Conservation (phyloP, 2,329 filamentous ascomycete species). For the Chrysosphaeria jannelii region DNA sequence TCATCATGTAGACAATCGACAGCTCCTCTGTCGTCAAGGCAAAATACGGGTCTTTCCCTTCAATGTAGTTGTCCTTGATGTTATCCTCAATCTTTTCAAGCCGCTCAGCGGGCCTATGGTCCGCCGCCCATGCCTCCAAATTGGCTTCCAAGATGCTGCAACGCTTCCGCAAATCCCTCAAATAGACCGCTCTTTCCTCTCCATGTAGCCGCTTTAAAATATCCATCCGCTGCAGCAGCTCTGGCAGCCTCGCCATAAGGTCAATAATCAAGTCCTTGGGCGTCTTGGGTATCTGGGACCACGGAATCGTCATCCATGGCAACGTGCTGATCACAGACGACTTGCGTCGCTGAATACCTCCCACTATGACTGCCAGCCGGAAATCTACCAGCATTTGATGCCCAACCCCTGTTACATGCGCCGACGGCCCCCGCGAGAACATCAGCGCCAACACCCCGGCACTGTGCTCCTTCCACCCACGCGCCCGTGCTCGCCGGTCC, state of each 20-base stretch:
- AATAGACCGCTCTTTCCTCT: too few relatives aligned
- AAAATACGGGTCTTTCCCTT: too few relatives aligned
- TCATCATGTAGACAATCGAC: constrained; percentile 4
- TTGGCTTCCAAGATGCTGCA: too few relatives aligned
- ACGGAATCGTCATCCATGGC: constrained; percentile 5
- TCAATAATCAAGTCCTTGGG: constrained; percentile 5
- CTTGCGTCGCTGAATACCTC: constrained; percentile 3
- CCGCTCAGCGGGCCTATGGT: constrained; percentile 2
- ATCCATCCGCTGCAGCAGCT: constrained; percentile 5
- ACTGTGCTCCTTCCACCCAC: constrained; percentile 5
- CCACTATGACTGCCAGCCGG: constrained; percentile 4
- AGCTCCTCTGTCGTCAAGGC: constrained; percentile 4
- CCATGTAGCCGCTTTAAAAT: too few relatives aligned
- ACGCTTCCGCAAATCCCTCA: too few relatives aligned
- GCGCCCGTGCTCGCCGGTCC: constrained; percentile 4
- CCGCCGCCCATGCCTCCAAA: too few relatives aligned
- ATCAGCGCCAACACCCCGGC: constrained; percentile 4
- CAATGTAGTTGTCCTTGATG: too few relatives aligned
- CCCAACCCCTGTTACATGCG: constrained; percentile 4
- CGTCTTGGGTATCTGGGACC: constrained; percentile 4
- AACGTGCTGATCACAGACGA: constrained; percentile 3
- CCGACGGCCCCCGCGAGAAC: constrained; percentile 3
- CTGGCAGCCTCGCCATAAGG: constrained; percentile 4
- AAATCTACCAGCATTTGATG: constrained; percentile 6
- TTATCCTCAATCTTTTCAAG: too few relatives aligned